Percentiles rank a stretch among this genome's conserved stretches.
Conservation (phyloP, 2,329 filamentous ascomycete genomes). For the Monosporascus ibericus region DNA sequence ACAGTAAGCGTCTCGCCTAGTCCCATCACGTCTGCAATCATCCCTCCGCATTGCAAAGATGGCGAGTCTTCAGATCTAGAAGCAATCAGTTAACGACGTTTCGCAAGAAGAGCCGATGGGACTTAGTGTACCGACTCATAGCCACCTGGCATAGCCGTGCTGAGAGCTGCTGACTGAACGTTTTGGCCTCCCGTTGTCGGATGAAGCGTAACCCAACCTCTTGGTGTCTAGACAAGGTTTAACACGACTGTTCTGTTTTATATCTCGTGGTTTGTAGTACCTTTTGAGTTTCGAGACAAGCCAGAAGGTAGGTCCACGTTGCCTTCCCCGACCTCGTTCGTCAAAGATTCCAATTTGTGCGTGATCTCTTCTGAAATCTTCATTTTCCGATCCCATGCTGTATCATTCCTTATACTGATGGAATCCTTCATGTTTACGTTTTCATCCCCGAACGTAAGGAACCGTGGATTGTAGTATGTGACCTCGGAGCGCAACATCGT, state of each 20-base stretch:
- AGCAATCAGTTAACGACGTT: neutral
- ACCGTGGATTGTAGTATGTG: conserved; percentile 1
- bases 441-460: neutral
- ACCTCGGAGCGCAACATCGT: conserved; percentile 1
- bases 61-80: neutral
- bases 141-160: neutral
- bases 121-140: neutral
- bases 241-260: neutral
- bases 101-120: too few relatives aligned
- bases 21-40: conserved; percentile 7
- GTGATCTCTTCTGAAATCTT: conserved; percentile 2
- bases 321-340: neutral
- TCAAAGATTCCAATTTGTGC: conserved; percentile 1
- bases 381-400: neutral
- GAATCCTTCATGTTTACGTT: conserved; percentile 1
- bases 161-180: neutral
- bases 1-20: conserved; percentile 11
- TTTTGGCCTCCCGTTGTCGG: neutral
- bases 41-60: neutral
- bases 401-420: neutral
- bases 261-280: neutral
- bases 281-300: neutral
- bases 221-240: neutral
- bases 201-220: conserved; percentile 1
- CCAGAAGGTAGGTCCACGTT: neutral